Evolutionary conservation across 2,329 filamentous ascomycete species (phyloP), one percentile per base, ranked within the genome.

Genomic region (Botrytis medusae): DNA sequence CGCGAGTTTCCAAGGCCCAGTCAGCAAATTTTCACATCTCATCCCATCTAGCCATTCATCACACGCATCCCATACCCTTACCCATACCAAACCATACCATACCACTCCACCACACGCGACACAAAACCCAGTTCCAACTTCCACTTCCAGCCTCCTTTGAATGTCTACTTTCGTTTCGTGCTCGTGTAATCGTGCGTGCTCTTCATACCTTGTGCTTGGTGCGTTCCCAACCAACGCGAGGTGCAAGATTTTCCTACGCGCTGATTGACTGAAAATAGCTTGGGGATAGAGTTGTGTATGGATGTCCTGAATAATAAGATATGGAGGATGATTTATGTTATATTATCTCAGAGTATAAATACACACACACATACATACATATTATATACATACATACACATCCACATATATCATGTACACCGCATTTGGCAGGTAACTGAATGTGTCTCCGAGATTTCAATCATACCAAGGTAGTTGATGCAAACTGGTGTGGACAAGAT

Each of bases 81-180:
- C 3, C 29, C 54, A 34, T 9, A 8, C 46, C 46, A 48, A 8
- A 22, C 20, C 57, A 34, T 22, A n/a, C 51, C 25, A n/a, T 54
- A 29, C 51, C 25, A 42, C 37, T 42, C 60, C 60, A 63, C 60
- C 60, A n/a, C n/a, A 63, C 60, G 60, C 60, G 60, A 63, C 60
- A 63, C 60, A 29, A 10, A 42, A 42, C 37, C 60, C 37, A 63
- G 40, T 46, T 46, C 61, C 61, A 46, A 20, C 40, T 40, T 64
- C 61, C 61, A 34, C n/a, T 57, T 57, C 51, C 51, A 29, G 51
- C 51, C 51, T 57, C 51, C 51, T 57, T 10, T 18, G 59, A 62
- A 42, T 18, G 12, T 29, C 37, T 54, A 14, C 48, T n/a, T 42
- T 63, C 25, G 40, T 63, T 42, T 63, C 37, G 61, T 63, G 37